A percentile compares a stretch with the other conserved stretches of the same genome.
Conservation (phyloP, 139 green algal genomes). For the Micractinium conductrix region DNA sequence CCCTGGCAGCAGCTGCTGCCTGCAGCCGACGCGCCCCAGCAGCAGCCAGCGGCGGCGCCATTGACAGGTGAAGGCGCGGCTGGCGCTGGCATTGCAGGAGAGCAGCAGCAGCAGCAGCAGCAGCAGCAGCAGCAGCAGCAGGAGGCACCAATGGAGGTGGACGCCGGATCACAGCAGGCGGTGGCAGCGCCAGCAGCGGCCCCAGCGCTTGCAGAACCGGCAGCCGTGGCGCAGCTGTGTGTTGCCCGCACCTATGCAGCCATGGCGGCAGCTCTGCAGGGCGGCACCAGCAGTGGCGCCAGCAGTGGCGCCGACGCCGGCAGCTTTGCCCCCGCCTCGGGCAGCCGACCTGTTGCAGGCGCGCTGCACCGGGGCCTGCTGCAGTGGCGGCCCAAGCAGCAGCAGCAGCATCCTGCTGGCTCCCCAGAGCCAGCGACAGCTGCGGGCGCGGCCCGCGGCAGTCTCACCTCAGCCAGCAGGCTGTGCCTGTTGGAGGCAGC, state of each 20-base stretch:
- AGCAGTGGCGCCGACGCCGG: neutral
- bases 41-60: neutral
- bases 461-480: neutral
- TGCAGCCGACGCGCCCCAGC: too few species aligned
- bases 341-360: neutral
- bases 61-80: neutral
- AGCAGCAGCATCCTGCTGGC: neutral
- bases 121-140: neutral
- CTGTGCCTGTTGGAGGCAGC: constrained; percentile 29
- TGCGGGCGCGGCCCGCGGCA: neutral
- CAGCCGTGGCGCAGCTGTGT: constrained; percentile 16
- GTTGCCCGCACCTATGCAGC: neutral
- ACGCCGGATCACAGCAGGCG: constrained; percentile 13
- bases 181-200: neutral
- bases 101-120: neutral
- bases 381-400: constrained; percentile 8
- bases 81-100: neutral
- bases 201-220: neutral
- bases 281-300: neutral
- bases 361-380: neutral
- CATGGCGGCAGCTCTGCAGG: neutral
- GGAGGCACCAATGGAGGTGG: neutral
- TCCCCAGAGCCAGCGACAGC: neutral
- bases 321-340: neutral
- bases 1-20: constrained; percentile 6